Conservation (phyloP, 2,329 filamentous ascomycete genomes). For the Colletotrichum sp. region DNA sequence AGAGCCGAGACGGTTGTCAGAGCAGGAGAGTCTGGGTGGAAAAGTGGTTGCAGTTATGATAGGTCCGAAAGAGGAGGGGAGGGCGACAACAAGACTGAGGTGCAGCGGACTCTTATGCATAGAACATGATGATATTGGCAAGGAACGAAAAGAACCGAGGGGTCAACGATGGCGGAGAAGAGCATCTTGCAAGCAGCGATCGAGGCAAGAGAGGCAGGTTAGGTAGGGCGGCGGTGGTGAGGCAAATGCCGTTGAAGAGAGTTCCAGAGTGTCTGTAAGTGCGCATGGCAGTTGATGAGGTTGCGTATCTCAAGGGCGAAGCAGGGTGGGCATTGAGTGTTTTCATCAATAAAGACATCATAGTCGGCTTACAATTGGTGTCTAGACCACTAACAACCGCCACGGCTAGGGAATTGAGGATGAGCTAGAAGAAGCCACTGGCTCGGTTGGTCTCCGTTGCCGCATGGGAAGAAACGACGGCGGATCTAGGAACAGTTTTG, state of each 20-base stretch:
- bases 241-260: background rate
- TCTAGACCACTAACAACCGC: constrained; percentile 11
- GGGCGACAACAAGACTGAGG: background rate
- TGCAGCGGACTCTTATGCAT: constrained; percentile 10
- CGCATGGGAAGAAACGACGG: constrained; percentile 18
- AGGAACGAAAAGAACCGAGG: background rate
- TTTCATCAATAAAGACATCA: constrained; percentile 21
- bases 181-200: background rate
- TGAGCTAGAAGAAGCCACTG: constrained; percentile 17
- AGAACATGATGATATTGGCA: constrained; percentile 16
- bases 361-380: constrained; percentile 3
- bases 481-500: constrained; percentile 1
- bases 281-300: background rate
- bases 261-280: background rate
- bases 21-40: background rate
- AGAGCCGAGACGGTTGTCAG: background rate
- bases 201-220: background rate
- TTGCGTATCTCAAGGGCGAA: background rate
- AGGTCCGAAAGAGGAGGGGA: background rate
- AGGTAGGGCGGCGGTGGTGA: background rate
- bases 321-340: constrained; percentile 6
- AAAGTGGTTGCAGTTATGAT: background rate
- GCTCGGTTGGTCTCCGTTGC: constrained; percentile 18
- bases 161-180: background rate
- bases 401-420: constrained; percentile 10